These are phyloP conservation scores for Imleria badia DNA, from an alignment of 768 basidiomycete genomes.

Conservation along the genomic window DNA sequence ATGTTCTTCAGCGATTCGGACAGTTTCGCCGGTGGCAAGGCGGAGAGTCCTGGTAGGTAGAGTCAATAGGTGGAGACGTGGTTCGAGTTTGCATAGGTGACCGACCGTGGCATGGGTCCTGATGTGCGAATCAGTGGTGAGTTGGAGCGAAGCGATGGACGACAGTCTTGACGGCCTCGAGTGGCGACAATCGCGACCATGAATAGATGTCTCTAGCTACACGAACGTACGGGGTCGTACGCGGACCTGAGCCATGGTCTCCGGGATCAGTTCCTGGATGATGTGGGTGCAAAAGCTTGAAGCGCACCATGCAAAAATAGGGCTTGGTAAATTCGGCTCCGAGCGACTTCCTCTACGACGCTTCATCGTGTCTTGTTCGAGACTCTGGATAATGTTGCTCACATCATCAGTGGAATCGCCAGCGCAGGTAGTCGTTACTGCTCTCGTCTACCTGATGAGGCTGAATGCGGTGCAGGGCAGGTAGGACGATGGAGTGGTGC, in stretches of 20 bases:
- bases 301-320: constrained; percentile 55
- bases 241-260: constrained; percentile 28
- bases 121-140: background rate
- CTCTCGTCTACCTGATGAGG: constrained; percentile 17
- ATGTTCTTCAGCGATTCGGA: constrained; percentile 64
- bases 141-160: background rate
- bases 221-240: background rate
- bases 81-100: background rate
- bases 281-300: background rate
- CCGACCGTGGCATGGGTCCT: constrained; percentile 75
- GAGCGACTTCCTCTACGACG: constrained; percentile 52
- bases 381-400: constrained; percentile 16
- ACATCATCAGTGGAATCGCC: constrained; percentile 5
- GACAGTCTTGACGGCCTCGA: constrained; percentile 54
- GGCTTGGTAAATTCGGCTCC: constrained; percentile 55
- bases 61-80: background rate
- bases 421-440: background rate
- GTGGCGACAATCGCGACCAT: constrained; percentile 71
- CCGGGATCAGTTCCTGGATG: constrained; percentile 37
- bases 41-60: constrained; percentile 46
- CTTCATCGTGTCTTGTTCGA: constrained; percentile 62
- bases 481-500: background rate
- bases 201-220: constrained; percentile 74
- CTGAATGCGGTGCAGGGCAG: background rate
- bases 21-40: constrained; percentile 51